phyloP scores from a whole-genome alignment of 345 rosid genomes.

The Gossypium ekmanianum region DNA sequence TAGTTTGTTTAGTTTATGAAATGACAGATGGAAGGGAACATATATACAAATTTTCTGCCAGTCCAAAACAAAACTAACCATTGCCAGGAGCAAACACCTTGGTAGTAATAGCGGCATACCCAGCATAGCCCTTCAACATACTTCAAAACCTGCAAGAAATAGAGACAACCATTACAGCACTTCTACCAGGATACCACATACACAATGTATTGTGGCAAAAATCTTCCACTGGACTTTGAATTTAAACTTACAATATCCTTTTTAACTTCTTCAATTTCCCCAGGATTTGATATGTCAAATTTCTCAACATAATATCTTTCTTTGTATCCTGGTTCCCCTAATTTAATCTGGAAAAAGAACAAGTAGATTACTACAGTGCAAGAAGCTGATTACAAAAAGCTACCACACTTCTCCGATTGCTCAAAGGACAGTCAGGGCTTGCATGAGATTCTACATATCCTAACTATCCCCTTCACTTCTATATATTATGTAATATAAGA shows the following conservation, averaged over 20 bases:
- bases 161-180: slow-evolving; percentile 1
- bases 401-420: background rate
- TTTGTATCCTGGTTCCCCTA: slow-evolving; percentile 95
- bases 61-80: slow-evolving; percentile 58
- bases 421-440: background rate
- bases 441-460: background rate
- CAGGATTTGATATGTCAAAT: slow-evolving; percentile 53
- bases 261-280: slow-evolving; percentile 59
- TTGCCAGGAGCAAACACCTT: slow-evolving; percentile 95
- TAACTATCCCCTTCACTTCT: background rate
- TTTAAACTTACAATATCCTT: slow-evolving; percentile 62
- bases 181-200: background rate
- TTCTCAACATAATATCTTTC: slow-evolving; percentile 92
- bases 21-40: background rate
- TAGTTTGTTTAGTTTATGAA: background rate
- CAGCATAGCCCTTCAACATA: slow-evolving; percentile 97
- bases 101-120: slow-evolving; percentile 96
- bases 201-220: background rate
- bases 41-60: background rate
- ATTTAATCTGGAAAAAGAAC: slow-evolving; percentile 53
- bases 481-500: background rate
- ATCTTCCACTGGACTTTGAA: background rate
- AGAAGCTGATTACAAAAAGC: background rate
- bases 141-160: slow-evolving; percentile 66
- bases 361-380: background rate